Evolutionary conservation across 2,329 filamentous ascomycete genomes (phyloP).

Genomic region (Ceratocystis destructans): DNA sequence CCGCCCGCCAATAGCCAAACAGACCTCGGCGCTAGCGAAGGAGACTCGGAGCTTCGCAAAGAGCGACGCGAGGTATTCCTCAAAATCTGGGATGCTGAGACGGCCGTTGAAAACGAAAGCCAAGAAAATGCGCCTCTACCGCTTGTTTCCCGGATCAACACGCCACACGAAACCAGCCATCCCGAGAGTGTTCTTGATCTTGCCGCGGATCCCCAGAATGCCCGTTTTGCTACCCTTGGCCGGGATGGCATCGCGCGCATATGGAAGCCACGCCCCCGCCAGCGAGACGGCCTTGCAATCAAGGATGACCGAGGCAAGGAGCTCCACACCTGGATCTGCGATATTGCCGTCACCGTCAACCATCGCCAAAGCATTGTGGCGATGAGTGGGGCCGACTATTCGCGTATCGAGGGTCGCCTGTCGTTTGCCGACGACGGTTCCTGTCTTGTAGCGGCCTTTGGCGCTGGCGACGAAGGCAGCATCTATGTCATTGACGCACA

Average conservation of each 20-base stretch:
- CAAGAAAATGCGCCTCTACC: slow-evolving; percentile 45
- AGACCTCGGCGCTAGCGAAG: slow-evolving; percentile 27
- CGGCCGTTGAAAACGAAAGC: slow-evolving; percentile 25
- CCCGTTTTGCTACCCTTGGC: slow-evolving; percentile 73
- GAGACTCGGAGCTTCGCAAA: slow-evolving; percentile 33
- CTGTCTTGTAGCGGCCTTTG: slow-evolving; percentile 56
- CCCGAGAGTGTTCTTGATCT: slow-evolving; percentile 56
- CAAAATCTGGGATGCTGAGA: slow-evolving; percentile 65
- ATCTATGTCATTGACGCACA: slow-evolving; percentile 65
- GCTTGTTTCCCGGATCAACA: slow-evolving; percentile 69
- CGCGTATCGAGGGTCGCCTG: slow-evolving; percentile 45
- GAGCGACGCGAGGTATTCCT: slow-evolving; percentile 60
- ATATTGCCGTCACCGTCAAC: slow-evolving; percentile 40
- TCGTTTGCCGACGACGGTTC: slow-evolving; percentile 77
- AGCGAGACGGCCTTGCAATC: slow-evolving; percentile 52
- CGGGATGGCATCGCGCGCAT: slow-evolving; percentile 64
- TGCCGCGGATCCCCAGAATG: slow-evolving; percentile 51
- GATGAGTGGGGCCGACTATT: slow-evolving; percentile 23
- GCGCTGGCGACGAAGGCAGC: slow-evolving; percentile 41
- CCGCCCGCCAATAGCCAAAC: slow-evolving; percentile 57
- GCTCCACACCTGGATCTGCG: slow-evolving; percentile 62
- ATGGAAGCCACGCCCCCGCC: slow-evolving; percentile 63
- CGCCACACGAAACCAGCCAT: slow-evolving; percentile 53
- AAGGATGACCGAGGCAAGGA: slow-evolving; percentile 44
- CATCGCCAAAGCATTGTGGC: slow-evolving; percentile 28